Base-by-base conservation (phyloP, 1,284 basidiomycete genomes). In the Malassezia pachydermatis region DNA sequence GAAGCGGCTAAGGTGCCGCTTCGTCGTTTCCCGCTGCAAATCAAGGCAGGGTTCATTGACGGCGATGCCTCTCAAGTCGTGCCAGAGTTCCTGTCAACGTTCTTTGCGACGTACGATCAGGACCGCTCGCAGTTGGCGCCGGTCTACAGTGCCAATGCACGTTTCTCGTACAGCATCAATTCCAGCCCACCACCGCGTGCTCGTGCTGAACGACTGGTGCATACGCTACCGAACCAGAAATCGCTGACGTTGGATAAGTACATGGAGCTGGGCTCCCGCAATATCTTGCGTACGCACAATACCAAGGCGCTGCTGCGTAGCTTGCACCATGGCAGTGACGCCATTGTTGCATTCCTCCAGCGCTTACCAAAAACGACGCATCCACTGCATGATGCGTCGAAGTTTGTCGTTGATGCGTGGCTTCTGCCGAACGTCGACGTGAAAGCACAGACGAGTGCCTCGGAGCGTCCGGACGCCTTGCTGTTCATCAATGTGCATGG, bases 341-440 rank as follows among this genome's bases (percentile, higher is more conserved):
- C 78, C 5, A 81, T 82, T 37, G 74, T 86, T 19, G 78, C 78
- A 40, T 78, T 80, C 14, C 76, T 85, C 48, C 72, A 74, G 28
- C 75, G 75, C 27, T 75, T 96, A 40, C 90, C 90, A 0, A 74
- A 73, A 46, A 94, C 88, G 4, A 80, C 77, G 58, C 92, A 96
- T 68, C 94, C 69, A 65, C 76, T 71, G 77, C 80, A 54, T 73
- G 75, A 76, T 5, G 53, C 66, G 5, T 48, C 57, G 48, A 88
- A 86, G 70, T 96, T 95, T 72, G 82, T 82, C 55, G 79, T 95
- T 29, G 92, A 98, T 69, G 81, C 85, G 0, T 92, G 87, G 79
- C 63, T 73, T 20, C 57, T 75, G 46, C 68, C 71, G 0, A 70
- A 67, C 35, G 54, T 82, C 82, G 60, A 58, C 14, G 54, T 68